Base-by-base conservation (phyloP, 2,329 filamentous ascomycete genomes). In the Penicillium sp. region DNA sequence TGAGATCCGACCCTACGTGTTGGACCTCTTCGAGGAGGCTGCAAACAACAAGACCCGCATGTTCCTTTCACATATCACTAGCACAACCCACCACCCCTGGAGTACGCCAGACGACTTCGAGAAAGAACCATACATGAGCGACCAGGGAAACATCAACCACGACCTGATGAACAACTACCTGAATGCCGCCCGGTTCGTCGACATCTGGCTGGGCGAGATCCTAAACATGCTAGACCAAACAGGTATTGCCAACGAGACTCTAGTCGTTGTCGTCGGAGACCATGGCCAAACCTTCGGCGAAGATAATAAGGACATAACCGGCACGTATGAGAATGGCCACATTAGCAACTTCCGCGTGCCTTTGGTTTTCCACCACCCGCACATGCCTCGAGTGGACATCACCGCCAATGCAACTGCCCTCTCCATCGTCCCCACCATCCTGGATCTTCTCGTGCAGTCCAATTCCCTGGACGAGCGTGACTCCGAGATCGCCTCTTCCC, bases 261-360 rank as follows among this genome's bases (percentile, higher is more conserved):
- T 80, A 5, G 73, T 80, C 1, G 74, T 80, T 2, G 63, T 79
- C n/a, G 71, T 78, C 6, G 78, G 78, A 18, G 78, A 80, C 59
- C 76, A 75, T 57, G 76, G 76, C 31, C 74, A 76, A 58, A 73
- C 77, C 8, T 79, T 79, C 54, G 70, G 71, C 26, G 74, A 78
- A 61, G 77, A 79, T 59, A 68, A 70, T 29, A 67, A 70, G 22
- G 67, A 72, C 4, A 55, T 65, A 60, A 74, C 74, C 22, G 75
- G 74, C 8, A 78, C 75, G 9, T 79, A 76, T 56, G 73, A 78
- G 53, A 80, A 80, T 57, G 70, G 70, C 3, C 76, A 80, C 58
- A 74, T 79, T 56, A 73, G 69, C 56, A 79, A 78, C 63, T 75
- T 78, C 65, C 71, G 72, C 38, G 75, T 80, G 1, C 78, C 78